Conservation (phyloP, 768 basidiomycete genomes). For the Lactifluus rugatus region DNA sequence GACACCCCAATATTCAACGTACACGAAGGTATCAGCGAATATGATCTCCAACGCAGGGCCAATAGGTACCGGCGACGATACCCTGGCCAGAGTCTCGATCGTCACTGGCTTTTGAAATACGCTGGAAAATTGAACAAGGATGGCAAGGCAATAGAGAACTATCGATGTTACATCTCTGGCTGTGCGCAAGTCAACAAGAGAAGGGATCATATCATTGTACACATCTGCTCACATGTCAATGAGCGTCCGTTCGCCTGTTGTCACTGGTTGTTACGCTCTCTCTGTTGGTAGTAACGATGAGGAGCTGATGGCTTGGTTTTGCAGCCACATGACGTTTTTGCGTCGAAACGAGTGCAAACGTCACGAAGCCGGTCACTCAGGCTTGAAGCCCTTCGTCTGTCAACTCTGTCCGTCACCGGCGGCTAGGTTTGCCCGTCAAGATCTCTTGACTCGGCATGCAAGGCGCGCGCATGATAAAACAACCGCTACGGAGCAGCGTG, state of each 20-base stretch:
- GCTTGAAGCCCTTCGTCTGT: conserved; percentile 49
- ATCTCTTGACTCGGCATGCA: conserved; percentile 57
- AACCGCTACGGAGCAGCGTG: conserved; percentile 22
- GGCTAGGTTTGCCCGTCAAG: conserved; percentile 53
- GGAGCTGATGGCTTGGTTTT: conserved; percentile 15
- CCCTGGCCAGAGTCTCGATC: conserved; percentile 51
- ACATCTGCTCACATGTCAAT: conserved; percentile 63
- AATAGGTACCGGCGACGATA: conserved; percentile 44
- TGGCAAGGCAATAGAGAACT: conserved; percentile 50
- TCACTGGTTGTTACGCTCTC: conserved; percentile 39
- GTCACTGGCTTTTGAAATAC: conserved; percentile 55
- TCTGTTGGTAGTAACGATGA: neutral
- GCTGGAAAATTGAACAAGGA: conserved; percentile 52
- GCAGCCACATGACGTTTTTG: conserved; percentile 51
- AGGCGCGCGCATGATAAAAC: conserved; percentile 42
- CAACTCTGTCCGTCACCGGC: conserved; percentile 37
- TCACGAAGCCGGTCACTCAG: conserved; percentile 57
- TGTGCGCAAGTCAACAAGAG: conserved; percentile 63
- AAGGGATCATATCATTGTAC: conserved; percentile 64
- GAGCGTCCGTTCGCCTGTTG: conserved; percentile 55
- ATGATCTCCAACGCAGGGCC: conserved; percentile 46
- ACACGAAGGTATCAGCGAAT: conserved; percentile 48
- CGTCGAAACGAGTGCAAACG: conserved; percentile 74
- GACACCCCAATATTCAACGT: conserved; percentile 49
- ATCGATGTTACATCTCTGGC: conserved; percentile 57